Evolutionary conservation across 1,284 basidiomycete species (phyloP).

Genomic region (Papiliotrema fonsecae): DNA sequence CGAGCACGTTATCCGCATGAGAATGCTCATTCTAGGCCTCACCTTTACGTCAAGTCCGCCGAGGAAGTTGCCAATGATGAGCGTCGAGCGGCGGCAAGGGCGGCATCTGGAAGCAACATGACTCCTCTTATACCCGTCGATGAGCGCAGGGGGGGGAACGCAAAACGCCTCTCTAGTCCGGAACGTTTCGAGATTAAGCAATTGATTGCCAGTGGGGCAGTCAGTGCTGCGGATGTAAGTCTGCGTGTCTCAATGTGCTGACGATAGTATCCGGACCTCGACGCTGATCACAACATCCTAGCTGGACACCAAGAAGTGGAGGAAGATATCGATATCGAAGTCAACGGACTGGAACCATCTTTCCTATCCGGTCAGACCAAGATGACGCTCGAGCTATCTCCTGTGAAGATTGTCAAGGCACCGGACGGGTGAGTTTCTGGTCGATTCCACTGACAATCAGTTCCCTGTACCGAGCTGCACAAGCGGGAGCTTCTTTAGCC

Average conservation of each 20-base stretch:
- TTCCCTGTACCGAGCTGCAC: slow-evolving; percentile 89
- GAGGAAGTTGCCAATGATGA: slow-evolving; percentile 80
- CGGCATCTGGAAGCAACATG: slow-evolving; percentile 56
- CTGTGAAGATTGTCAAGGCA: slow-evolving; percentile 94
- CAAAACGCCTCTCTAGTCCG: slow-evolving; percentile 89
- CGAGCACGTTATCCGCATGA: background rate
- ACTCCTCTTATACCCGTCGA: slow-evolving; percentile 47
- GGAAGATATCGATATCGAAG: slow-evolving; percentile 94
- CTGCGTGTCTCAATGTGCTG: background rate
- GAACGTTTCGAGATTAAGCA: slow-evolving; percentile 99
- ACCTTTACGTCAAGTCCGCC: slow-evolving; percentile 86
- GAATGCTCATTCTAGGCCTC: slow-evolving; percentile 53
- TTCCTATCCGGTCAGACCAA: slow-evolving; percentile 97
- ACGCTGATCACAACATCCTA: slow-evolving; percentile 79
- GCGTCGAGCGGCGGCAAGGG: slow-evolving; percentile 58
- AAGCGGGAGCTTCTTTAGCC: slow-evolving; percentile 85
- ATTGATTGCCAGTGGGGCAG: slow-evolving; percentile 89
- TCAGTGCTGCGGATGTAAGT: slow-evolving; percentile 71
- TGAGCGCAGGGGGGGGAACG: slow-evolving; percentile 65
- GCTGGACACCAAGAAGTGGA: slow-evolving; percentile 79
- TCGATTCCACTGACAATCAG: slow-evolving; percentile 25
- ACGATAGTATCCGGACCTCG: slow-evolving; percentile 75
- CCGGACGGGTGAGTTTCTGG: slow-evolving; percentile 61
- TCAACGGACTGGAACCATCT: slow-evolving; percentile 92
- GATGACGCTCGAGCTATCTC: slow-evolving; percentile 88